Conservation (phyloP, 2,329 filamentous ascomycete species). For the Hypoxylon rubiginosum region DNA sequence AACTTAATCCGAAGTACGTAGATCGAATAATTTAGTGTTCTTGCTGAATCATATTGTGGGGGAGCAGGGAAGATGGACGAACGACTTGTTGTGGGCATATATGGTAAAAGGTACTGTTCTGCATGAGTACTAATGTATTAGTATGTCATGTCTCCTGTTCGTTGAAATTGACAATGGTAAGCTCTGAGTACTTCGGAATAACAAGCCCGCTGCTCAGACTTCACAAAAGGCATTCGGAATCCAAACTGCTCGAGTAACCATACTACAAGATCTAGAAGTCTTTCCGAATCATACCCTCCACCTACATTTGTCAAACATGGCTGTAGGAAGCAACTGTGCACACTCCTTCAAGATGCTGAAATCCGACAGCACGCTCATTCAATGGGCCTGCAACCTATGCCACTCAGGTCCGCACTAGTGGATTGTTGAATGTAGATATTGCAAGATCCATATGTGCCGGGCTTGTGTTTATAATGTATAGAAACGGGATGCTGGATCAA, state of each 20-base stretch:
- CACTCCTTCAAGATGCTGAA: conserved; percentile 77
- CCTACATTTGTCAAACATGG: conserved; percentile 54
- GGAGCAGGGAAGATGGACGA: too few relatives aligned
- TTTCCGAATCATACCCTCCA: not conserved
- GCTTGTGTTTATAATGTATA: conserved; percentile 65
- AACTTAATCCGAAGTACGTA: too few relatives aligned
- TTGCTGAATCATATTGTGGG: too few relatives aligned
- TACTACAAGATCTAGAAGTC: conserved; percentile 2
- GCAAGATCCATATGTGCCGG: conserved; percentile 75
- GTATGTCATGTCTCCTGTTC: too few relatives aligned
- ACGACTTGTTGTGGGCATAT: too few relatives aligned
- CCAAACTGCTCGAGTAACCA: not conserved
- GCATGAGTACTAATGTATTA: too few relatives aligned
- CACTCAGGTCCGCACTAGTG: conserved; percentile 75
- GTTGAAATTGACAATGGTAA: too few relatives aligned
- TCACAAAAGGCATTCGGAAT: conserved; percentile 1
- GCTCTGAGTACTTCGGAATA: not conserved
- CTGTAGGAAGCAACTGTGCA: conserved; percentile 68
- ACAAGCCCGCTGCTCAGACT: not conserved
- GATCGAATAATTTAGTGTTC: too few relatives aligned
- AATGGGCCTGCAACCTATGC: conserved; percentile 76
- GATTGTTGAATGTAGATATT: conserved; percentile 78
- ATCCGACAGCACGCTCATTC: conserved; percentile 73
- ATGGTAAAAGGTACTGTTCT: too few relatives aligned
- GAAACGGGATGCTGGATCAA: conserved; percentile 24